These are phyloP conservation scores for Holtermanniella nyarrowii DNA, from an alignment of 768 basidiomycete genomes.

Conservation along the genomic window DNA sequence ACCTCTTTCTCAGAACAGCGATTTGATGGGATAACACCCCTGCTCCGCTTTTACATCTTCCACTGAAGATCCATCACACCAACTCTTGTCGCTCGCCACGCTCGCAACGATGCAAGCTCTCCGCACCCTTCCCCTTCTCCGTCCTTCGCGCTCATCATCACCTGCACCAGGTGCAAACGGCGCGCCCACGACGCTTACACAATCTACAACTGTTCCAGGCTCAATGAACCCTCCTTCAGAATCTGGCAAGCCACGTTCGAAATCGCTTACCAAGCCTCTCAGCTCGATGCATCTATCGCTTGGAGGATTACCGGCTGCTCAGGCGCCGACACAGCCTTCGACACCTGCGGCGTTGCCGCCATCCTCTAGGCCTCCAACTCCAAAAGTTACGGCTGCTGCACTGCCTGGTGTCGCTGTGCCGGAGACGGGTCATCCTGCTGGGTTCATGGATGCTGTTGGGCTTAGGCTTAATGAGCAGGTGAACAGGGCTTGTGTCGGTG, in stretches of 20 bases:
- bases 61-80: neutral
- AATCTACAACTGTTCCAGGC: conserved; percentile 1
- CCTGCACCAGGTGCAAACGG: conserved; percentile 34
- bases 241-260: conserved; percentile 17
- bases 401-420: conserved; percentile 8
- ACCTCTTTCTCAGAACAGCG: neutral
- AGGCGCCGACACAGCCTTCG: conserved; percentile 9
- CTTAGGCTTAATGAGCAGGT: conserved; percentile 36
- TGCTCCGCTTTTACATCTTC: neutral
- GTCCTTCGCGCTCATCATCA: conserved; percentile 38
- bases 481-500: conserved; percentile 35
- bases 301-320: conserved; percentile 7
- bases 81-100: neutral
- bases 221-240: conserved; percentile 5
- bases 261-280: conserved; percentile 27
- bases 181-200: conserved; percentile 12
- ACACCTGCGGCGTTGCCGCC: conserved; percentile 22
- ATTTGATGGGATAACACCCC: neutral
- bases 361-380: conserved; percentile 25
- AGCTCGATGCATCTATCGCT: conserved; percentile 16
- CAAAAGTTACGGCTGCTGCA: conserved; percentile 12
- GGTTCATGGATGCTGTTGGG: conserved; percentile 38
- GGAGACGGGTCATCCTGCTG: conserved; percentile 12
- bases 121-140: conserved; percentile 38
- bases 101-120: conserved; percentile 33